These are phyloP conservation scores for Diutina pseudorugosa DNA, from an alignment of 1,139 yeast species.

Conservation along the genomic window DNA sequence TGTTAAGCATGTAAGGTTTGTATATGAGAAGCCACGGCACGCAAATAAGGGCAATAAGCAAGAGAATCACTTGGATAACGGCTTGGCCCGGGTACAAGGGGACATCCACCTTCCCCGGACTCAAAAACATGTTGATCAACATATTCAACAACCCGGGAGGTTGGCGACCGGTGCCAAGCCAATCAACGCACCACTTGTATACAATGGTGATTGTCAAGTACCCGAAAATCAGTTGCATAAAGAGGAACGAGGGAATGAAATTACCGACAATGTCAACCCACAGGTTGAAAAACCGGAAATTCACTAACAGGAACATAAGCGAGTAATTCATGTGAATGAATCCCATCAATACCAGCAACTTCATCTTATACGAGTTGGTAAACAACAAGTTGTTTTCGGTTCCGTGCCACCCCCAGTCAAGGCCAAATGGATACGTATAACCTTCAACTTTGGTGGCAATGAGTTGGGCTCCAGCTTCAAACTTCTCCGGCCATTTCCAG, in stretches of 20 bases:
- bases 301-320: not conserved
- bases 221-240: slow-evolving; percentile 3
- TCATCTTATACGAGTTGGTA: slow-evolving; percentile 4
- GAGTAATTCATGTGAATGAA: slow-evolving; percentile 3
- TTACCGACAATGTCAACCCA: slow-evolving; percentile 1
- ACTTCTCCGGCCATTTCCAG: slow-evolving; percentile 1
- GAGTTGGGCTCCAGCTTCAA: not conserved
- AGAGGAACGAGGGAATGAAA: slow-evolving; percentile 3
- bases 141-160: slow-evolving; percentile 4
- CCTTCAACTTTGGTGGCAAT: not conserved
- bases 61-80: not conserved
- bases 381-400: slow-evolving; percentile 3
- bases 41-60: slow-evolving; percentile 1
- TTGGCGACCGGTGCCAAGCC: slow-evolving; percentile 1
- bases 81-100: slow-evolving; percentile 1
- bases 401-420: slow-evolving; percentile 4
- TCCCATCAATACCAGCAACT: slow-evolving; percentile 4
- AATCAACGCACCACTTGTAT: slow-evolving; percentile 4
- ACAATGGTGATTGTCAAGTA: slow-evolving; percentile 1
- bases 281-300: not conserved
- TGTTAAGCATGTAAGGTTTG: not conserved
- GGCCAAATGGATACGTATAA: slow-evolving; percentile 2
- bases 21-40: slow-evolving; percentile 3
- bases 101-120: not conserved
- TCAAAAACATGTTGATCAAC: slow-evolving; percentile 3